Percentiles rank a stretch among this genome's conserved stretches.
Evolutionary conservation across 257 asterid genomes (phyloP).

Genomic region (Buddleja alternifolia): DNA sequence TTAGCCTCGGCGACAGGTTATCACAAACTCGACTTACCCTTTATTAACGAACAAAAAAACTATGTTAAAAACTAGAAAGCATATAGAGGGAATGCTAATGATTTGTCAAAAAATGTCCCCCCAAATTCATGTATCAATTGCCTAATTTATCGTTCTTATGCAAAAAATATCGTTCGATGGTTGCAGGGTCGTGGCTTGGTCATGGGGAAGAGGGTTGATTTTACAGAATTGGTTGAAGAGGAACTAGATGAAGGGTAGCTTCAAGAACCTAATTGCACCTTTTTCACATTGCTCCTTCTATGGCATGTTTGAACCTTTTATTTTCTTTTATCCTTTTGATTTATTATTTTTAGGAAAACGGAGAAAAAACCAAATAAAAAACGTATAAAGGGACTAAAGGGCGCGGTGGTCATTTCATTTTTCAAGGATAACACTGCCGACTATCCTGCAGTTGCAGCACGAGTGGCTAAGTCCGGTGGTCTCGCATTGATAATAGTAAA

Average conservation of each 20-base stretch:
- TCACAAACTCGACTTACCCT: too few relatives aligned
- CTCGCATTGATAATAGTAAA: neutral
- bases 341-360: neutral
- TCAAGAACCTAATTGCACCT: neutral
- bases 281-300: too few relatives aligned
- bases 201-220: conserved; percentile 5
- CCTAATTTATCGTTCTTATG: neutral
- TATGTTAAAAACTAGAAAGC: too few relatives aligned
- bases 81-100: too few relatives aligned
- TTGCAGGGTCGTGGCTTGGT: conserved; percentile 14
- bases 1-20: too few relatives aligned
- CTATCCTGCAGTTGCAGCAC: neutral
- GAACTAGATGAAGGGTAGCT: neutral
- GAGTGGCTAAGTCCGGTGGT: neutral
- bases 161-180: neutral
- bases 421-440: neutral
- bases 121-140: too few relatives aligned
- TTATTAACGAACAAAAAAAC: too few relatives aligned
- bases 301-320: too few relatives aligned
- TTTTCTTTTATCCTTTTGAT: neutral
- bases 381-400: conserved; percentile 8
- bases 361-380: neutral
- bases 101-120: too few relatives aligned
- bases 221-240: neutral
- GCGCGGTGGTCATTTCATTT: conserved; percentile 4